Evolutionary conservation across 2,329 filamentous ascomycete species (phyloP), one percentile per base, ranked within the genome.

Genomic region (Gnomoniopsis sp.): DNA sequence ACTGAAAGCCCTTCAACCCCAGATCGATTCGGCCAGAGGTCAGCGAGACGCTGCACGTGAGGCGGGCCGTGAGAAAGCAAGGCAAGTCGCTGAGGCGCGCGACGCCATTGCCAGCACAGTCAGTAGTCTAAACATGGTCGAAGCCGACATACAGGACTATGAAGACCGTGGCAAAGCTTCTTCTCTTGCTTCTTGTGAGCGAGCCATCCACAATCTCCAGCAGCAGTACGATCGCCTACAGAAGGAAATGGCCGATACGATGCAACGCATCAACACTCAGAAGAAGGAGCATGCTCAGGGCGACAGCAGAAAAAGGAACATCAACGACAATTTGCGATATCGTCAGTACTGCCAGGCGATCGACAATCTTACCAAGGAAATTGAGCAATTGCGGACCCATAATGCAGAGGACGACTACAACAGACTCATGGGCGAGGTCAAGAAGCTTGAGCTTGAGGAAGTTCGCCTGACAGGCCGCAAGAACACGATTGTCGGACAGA

Each of bases 321-420:
- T 99, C 65, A 81, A 80, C 22, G 92, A 98, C 70, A 99, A 99
- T 67, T 77, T 98, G 53, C 87, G 87, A 62, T 96, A 92, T 71
- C 89, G 95, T 59, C 88, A 88, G 69, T 88, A 90, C 61, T 79
- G 86, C 57, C 83, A 86, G 56, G 81, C 87, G 41, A 79, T 97
- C 2, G 81, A 90, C 46, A 77, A 77, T 3, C 81, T 97, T 7
- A 77, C 84, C 56, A 71, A 73, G 19, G 89, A 95, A 61, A 93
- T 99, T 63, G 72, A 77, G 44, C 83, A 90, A 60, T 81, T 99
- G 6, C 87, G 93, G 71, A 80, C 82, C 12, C 87, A 91, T 63
- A 90, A 95, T 69, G 92, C 91, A 1, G 87, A 90, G 63, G 89
- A 89, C 47, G 92, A 98, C 73, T 90, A 91, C 65, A 83, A 88